Conservation (phyloP, 106 monocot species). For the Acorus calamus region DNA sequence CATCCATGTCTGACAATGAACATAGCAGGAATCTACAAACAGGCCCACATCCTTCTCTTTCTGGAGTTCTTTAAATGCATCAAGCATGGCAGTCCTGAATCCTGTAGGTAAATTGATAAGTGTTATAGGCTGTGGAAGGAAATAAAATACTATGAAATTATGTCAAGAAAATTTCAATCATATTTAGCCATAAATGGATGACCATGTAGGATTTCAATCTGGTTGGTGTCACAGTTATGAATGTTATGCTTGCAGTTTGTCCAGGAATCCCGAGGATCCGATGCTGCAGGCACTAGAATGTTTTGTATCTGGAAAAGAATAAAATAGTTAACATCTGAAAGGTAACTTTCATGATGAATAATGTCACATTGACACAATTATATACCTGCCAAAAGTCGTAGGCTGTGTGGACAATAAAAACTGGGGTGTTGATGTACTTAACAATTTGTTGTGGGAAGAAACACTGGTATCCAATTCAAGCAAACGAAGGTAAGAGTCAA, state of each 20-base stretch:
- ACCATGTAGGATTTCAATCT: slow-evolving; percentile 69
- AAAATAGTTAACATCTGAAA: slow-evolving; percentile 3
- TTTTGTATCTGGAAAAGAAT: slow-evolving; percentile 47
- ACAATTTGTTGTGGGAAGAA: slow-evolving; percentile 79
- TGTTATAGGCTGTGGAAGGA: background rate
- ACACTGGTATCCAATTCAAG: slow-evolving; percentile 35
- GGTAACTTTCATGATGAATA: too few relatives aligned
- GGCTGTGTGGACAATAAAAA: slow-evolving; percentile 82
- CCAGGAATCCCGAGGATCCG: slow-evolving; percentile 56
- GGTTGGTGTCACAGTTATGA: slow-evolving; percentile 43
- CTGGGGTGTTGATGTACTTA: slow-evolving; percentile 56
- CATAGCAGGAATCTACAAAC: slow-evolving; percentile 77
- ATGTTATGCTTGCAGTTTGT: slow-evolving; percentile 57
- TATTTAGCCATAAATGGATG: background rate
- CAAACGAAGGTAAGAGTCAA: background rate
- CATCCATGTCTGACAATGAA: slow-evolving; percentile 67
- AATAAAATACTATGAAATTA: background rate
- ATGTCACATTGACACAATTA: too few relatives aligned
- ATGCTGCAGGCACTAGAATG: slow-evolving; percentile 46
- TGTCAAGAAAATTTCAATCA: too few relatives aligned
- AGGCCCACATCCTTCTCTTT: slow-evolving; percentile 36
- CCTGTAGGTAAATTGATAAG: slow-evolving; percentile 23
- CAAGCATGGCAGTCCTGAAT: slow-evolving; percentile 46
- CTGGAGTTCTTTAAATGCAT: slow-evolving; percentile 43
- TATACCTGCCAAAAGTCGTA: slow-evolving; percentile 93